phyloP scores from a whole-genome alignment of 371 early-diverging fungal genomes.

The Chytridiales sp. region DNA sequence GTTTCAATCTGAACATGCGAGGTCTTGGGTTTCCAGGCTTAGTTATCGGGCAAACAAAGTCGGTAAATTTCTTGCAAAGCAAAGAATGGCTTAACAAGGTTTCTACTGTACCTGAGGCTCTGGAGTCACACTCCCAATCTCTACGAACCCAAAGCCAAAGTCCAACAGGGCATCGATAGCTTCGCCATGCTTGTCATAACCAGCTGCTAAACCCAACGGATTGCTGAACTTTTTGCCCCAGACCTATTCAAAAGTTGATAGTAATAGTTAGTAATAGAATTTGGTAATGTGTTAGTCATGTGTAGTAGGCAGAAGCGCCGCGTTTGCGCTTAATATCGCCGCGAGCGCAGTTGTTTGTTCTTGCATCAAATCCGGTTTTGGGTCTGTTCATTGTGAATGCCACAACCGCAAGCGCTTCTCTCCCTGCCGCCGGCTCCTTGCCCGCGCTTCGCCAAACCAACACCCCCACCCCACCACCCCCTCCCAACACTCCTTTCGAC shows the following conservation, averaged over 20 bases:
- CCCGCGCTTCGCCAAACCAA: too few relatives aligned
- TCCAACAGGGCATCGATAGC: constrained; percentile 73
- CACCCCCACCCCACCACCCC: too few relatives aligned
- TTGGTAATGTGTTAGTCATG: neutral
- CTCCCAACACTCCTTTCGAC: too few relatives aligned
- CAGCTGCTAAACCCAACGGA: constrained; percentile 84
- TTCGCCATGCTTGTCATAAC: constrained; percentile 84
- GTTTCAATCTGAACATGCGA: constrained; percentile 72
- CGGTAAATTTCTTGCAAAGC: neutral
- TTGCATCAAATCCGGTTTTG: too few relatives aligned
- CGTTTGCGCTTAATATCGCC: too few relatives aligned
- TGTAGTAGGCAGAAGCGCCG: neutral
- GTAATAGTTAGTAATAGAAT: neutral
- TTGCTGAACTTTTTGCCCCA: constrained; percentile 68
- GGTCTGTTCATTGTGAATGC: too few relatives aligned
- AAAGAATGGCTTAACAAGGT: constrained; percentile 17
- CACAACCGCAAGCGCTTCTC: too few relatives aligned
- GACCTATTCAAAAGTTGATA: constrained; percentile 44
- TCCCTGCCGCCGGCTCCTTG: too few relatives aligned
- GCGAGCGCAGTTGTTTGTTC: too few relatives aligned
- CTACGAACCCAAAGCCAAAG: constrained; percentile 83
- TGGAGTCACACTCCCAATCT: constrained; percentile 83
- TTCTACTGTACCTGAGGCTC: constrained; percentile 59
- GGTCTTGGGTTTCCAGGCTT: constrained; percentile 79
- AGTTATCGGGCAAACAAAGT: neutral